Conservation (phyloP, 257 asterid species). For the Solanum gandarillasii region DNA sequence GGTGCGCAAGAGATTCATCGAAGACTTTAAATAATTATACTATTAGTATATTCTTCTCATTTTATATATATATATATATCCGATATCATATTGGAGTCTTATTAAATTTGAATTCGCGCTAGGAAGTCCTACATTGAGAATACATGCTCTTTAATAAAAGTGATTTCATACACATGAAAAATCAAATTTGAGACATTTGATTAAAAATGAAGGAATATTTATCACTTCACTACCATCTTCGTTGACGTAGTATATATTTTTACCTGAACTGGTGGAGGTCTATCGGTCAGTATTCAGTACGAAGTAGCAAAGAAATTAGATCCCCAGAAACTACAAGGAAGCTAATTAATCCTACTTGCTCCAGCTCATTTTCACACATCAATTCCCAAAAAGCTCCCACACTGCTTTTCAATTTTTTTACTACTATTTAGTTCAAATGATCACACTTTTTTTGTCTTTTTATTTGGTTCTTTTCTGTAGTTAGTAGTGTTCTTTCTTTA, state of each 20-base stretch:
- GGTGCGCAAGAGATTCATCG: not conserved
- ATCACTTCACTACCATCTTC: rapidly evolving
- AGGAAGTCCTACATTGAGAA: rapidly evolving
- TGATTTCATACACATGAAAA: too few species aligned
- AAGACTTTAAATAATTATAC: not conserved
- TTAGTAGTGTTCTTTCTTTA: not conserved
- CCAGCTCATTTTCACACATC: not conserved
- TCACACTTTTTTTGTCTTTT: not conserved
- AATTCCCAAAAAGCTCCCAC: not conserved
- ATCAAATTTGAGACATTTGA: rapidly evolving
- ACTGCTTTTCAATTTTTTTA: not conserved
- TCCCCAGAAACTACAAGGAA: not conserved
- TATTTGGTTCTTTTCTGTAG: not conserved
- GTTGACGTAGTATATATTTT: not conserved
- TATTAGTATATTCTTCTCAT: too few species aligned
- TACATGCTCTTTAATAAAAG: too few species aligned
- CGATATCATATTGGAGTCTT: rapidly evolving
- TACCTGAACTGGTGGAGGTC: not conserved
- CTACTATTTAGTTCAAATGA: not conserved
- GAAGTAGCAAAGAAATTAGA: not conserved
- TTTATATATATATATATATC: too few species aligned
- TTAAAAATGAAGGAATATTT: too few species aligned
- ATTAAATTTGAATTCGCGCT: too few species aligned
- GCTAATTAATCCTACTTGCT: not conserved
- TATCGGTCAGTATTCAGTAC: not conserved